Conservation (phyloP, 2,329 filamentous ascomycete species). For the Dissoconium aciculare region DNA sequence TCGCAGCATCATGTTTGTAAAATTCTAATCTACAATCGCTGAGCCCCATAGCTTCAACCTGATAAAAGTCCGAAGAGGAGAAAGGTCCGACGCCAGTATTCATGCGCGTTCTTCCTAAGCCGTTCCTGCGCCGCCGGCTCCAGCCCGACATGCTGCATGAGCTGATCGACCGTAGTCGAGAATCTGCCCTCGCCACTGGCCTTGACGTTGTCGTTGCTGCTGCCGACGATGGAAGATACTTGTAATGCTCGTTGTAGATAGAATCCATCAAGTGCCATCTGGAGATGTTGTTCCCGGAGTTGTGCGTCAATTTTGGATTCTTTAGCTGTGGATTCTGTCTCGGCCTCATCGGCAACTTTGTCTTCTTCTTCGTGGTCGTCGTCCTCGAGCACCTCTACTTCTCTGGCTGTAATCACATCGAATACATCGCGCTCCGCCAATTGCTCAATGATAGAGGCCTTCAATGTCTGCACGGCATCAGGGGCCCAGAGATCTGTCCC, state of each 20-base stretch:
- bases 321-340: constrained; percentile 6
- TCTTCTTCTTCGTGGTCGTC: constrained; percentile 10
- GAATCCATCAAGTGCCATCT: constrained; percentile 30
- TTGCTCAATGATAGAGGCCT: constrained; percentile 38
- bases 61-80: constrained; percentile 66
- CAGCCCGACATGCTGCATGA: constrained; percentile 34
- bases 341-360: constrained; percentile 6
- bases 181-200: constrained; percentile 5
- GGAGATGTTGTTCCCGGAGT: constrained; percentile 19
- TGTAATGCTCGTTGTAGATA: constrained; percentile 29
- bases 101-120: constrained; percentile 48
- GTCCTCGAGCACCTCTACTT: constrained; percentile 2
- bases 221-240: too few species aligned
- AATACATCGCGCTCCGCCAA: too few species aligned
- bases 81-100: constrained; percentile 73
- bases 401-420: too few species aligned
- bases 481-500: constrained; percentile 74
- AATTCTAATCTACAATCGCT: too few species aligned
- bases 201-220: too few species aligned
- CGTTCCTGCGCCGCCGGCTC: constrained; percentile 36
- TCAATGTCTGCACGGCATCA: constrained; percentile 48
- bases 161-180: constrained; percentile 21
- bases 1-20: too few species aligned
- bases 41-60: constrained; percentile 1
- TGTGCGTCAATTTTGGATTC: constrained; percentile 2